These are phyloP conservation scores for Mimosa pudica DNA, from an alignment of 306 rosid species.

Conservation along the genomic window DNA sequence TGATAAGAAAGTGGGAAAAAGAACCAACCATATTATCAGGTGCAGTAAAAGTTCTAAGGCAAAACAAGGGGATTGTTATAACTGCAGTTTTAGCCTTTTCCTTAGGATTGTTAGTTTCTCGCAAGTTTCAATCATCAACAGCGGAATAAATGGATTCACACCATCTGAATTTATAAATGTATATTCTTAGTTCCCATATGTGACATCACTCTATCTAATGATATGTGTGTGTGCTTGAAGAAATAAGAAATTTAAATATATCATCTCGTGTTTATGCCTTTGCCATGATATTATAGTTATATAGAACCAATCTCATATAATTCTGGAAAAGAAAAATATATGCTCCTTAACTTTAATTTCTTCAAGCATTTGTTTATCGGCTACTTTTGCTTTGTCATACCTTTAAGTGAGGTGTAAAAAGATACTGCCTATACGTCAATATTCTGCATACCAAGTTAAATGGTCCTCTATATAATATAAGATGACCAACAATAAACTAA, in stretches of 20 bases:
- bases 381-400: constrained; percentile 1
- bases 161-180: constrained; percentile 23
- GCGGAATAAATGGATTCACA: constrained; percentile 22
- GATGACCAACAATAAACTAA: background rate
- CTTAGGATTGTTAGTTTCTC: constrained; percentile 52
- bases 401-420: constrained; percentile 1
- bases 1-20: constrained; percentile 44
- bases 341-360: constrained; percentile 17
- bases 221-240: background rate
- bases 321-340: constrained; percentile 24
- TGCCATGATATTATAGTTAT: background rate
- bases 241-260: background rate
- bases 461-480: too few relatives aligned
- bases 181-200: constrained; percentile 19
- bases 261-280: background rate
- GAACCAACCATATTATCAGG: constrained; percentile 39
- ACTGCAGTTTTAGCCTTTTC: constrained; percentile 68
- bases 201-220: too few relatives aligned
- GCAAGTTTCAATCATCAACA: constrained; percentile 37
- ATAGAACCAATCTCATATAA: background rate
- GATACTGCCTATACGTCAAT: constrained; percentile 14
- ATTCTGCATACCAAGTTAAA: constrained; percentile 14
- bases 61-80: constrained; percentile 54
- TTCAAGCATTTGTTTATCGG: constrained; percentile 1
- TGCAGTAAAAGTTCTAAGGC: constrained; percentile 39